phyloP scores from a whole-genome alignment of 2,329 filamentous ascomycete genomes.

The Berkeleyomyces basicola region DNA sequence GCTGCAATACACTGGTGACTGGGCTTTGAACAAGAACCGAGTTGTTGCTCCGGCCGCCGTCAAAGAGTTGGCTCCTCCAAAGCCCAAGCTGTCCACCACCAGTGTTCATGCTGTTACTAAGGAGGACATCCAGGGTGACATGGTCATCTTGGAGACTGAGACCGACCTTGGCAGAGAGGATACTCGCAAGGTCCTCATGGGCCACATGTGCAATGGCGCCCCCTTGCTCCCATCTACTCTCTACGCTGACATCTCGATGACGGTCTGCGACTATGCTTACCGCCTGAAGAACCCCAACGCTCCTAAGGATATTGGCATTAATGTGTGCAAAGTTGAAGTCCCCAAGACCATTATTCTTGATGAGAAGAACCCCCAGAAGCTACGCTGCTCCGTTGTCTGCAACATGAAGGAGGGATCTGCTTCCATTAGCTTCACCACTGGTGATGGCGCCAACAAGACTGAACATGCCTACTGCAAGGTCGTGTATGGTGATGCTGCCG shows the following conservation, averaged over 20 bases:
- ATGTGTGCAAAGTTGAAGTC: conserved; percentile 51
- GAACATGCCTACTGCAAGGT: conserved; percentile 48
- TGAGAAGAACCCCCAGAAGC: conserved; percentile 33
- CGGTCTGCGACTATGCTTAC: conserved; percentile 45
- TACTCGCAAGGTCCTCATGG: conserved; percentile 40
- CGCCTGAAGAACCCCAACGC: conserved; percentile 42
- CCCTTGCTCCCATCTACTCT: conserved; percentile 45
- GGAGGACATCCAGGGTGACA: conserved; percentile 44
- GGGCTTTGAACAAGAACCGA: conserved; percentile 54
- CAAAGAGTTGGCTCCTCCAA: conserved; percentile 22
- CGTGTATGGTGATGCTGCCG: conserved; percentile 40
- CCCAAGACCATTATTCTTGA: conserved; percentile 51
- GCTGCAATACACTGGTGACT: conserved; percentile 49
- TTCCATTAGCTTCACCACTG: conserved; percentile 40
- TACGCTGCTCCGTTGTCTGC: conserved; percentile 43
- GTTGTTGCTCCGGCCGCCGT: conserved; percentile 24
- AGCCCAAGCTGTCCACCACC: conserved; percentile 45
- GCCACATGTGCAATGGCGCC: conserved; percentile 51
- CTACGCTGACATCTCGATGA: conserved; percentile 47
- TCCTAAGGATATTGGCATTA: conserved; percentile 37
- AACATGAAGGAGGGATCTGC: conserved; percentile 38
- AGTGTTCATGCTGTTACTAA: conserved; percentile 47
- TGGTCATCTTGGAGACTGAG: conserved; percentile 37
- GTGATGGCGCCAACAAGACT: conserved; percentile 38
- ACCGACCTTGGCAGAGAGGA: conserved; percentile 49